A percentile compares a stretch with the other conserved stretches of the same genome.
Evolutionary conservation across 2,329 filamentous ascomycete genomes (phyloP).

Genomic region (Xylaria sp.): DNA sequence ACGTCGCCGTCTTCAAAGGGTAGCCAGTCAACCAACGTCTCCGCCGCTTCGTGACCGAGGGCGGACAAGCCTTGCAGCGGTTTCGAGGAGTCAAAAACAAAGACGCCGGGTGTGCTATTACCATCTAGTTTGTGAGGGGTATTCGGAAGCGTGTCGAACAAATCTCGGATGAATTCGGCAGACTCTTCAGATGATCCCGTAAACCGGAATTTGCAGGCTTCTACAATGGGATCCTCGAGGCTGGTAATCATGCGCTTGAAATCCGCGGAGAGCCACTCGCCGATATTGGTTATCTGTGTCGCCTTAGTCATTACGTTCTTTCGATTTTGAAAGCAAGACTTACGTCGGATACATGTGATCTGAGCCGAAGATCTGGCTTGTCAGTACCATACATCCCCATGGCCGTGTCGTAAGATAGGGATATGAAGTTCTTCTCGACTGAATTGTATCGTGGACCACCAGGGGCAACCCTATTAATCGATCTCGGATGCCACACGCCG

Average conservation of each 20-base stretch:
- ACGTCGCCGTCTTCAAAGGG: constrained; percentile 73
- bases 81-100: constrained; percentile 74
- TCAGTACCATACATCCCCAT: constrained; percentile 83
- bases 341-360: constrained; percentile 57
- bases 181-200: constrained; percentile 53
- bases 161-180: constrained; percentile 55
- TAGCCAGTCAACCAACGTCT: constrained; percentile 35
- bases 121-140: constrained; percentile 67
- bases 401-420: constrained; percentile 52
- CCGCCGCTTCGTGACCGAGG: constrained; percentile 40
- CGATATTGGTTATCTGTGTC: constrained; percentile 67
- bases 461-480: background rate
- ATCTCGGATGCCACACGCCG: constrained; percentile 33
- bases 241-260: constrained; percentile 78
- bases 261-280: constrained; percentile 64
- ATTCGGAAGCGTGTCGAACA: constrained; percentile 69
- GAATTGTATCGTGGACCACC: background rate
- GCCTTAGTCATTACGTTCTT: constrained; percentile 31
- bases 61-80: constrained; percentile 76
- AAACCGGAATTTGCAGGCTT: constrained; percentile 73
- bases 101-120: constrained; percentile 79
- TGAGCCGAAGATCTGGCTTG: constrained; percentile 87
- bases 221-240: constrained; percentile 71
- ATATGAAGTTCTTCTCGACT: too few species aligned
- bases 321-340: constrained; percentile 26